Evolutionary conservation across 495 filamentous ascomycete species (phyloP).

Genomic region (Penicillium arizonense): DNA sequence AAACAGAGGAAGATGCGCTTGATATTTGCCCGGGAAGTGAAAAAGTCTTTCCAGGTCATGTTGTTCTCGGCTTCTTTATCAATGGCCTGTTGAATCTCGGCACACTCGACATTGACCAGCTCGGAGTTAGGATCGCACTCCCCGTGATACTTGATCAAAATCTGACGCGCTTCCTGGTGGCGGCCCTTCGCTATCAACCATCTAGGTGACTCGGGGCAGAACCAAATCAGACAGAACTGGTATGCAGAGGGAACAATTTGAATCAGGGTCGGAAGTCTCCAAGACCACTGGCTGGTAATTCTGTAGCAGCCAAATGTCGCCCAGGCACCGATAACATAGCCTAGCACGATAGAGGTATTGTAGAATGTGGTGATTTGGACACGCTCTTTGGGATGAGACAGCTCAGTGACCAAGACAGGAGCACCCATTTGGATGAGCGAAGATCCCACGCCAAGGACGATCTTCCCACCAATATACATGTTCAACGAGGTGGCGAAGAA

Average conservation of each 20-base stretch:
- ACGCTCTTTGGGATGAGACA: constrained; percentile 63
- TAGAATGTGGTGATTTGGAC: constrained; percentile 62
- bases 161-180: constrained; percentile 31
- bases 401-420: constrained; percentile 62
- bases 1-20: constrained; percentile 58
- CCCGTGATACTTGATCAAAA: constrained; percentile 33
- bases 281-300: constrained; percentile 43
- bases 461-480: constrained; percentile 31
- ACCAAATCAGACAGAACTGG: constrained; percentile 42
- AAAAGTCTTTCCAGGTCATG: constrained; percentile 52
- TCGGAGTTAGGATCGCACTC: constrained; percentile 19
- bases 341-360: constrained; percentile 63
- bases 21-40: constrained; percentile 65
- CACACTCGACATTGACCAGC: constrained; percentile 21
- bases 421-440: constrained; percentile 60
- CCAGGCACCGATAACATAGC: constrained; percentile 46
- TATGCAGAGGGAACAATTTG: constrained; percentile 51
- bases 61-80: constrained; percentile 31
- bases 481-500: constrained; percentile 48
- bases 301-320: constrained; percentile 26
- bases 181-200: constrained; percentile 40
- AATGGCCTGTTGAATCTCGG: constrained; percentile 24
- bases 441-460: constrained; percentile 59
- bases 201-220: constrained; percentile 45
- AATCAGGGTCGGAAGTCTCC: constrained; percentile 47